Evolutionary conservation across 108 stramenopile species (phyloP), one percentile per base, ranked within the genome.

Genomic region (Nitzschia palea): DNA sequence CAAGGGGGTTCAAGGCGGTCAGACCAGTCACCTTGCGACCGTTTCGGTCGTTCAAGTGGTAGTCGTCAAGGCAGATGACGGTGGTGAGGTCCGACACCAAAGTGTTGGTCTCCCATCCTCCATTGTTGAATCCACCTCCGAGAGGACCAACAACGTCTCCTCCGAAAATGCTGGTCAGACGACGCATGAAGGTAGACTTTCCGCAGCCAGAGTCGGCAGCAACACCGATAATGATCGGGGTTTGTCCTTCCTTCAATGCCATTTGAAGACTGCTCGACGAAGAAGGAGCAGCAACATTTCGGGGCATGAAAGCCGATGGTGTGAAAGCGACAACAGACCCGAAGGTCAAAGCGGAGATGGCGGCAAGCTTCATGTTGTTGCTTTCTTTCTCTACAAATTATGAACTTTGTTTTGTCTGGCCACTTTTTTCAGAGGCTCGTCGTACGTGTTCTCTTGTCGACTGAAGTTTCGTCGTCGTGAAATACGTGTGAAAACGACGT

Each of bases 61-160:
- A 98, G 76, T 98, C 97, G 81, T 98, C 97, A 58, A 98, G 86
- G 81, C 97, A 98, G 77, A 98, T 95, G 60, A 98, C 97, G 37
- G 97, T 98, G 70, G 97, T 95, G 48, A 90, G 80, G 85, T 96
- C 95, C 31, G 94, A 95, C 1, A 98, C 97, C 66, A 98, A 93
- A 44, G 97, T 96, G 89, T 98, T 98, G 43, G 97, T 98, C 70
- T 98, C 97, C 97, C 97, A 98, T 65, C 95, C 94, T n/a, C 95
- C 95, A 55, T 85, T 77, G 50, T 51, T 86, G 78, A 85, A 89
- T 50, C 90, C 92, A 55, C 95, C 97, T 32, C 91, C 91, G 22
- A 98, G 94, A 42, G 96, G 95, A 44, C 96, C 96, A 47, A 94
- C 93, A 36, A 84, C 91, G 26, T 94, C 92, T 50, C 96, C 96